Evolutionary conservation across 352 stramenopile species (phyloP), one percentile per base, ranked within the genome.

Genomic region (Phytophthora chlamydospora): DNA sequence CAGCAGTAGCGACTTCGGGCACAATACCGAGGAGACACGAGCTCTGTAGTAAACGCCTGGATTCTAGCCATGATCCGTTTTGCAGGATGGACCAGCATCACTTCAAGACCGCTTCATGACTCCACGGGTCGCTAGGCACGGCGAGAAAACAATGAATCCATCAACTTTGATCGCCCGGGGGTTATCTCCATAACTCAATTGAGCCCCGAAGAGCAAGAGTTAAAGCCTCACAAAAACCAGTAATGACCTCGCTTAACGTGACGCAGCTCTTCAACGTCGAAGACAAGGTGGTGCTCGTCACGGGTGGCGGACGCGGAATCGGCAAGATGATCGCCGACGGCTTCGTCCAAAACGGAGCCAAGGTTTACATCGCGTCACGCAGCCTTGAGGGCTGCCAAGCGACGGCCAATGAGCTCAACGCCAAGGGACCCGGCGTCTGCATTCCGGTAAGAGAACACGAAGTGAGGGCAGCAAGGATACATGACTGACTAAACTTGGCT

Each of bases 291-390:
- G 92, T 98, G 16, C 62, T 98, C 13, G 83, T 98, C 55, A 98
- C 93, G 19, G 96, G 96, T 46, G 95, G 95, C 43, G 92, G 86
- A 19, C 78, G 89, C 32, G 96, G 96, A 33, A 98, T 98, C 66
- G 96, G 96, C 43, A 83, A 90, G 49, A 98, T 98, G 94, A 98
- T 99, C 61, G 91, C 93, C 46, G 88, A 95, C 59, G 90, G 89
- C 16, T 98, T 98, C 76, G 80, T 92, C 16, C 63, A 79, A 45
- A 96, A 96, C 47, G 85, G 91, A 56, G 91, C 91, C 51, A 98
- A 92, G 68, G 95, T 98, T 8, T 90, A 98, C 54, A 86, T 99
- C 36, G 93, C 90, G 0, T 96, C 82, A 49, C 88, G 92, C 36
- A 89, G 88, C 57, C 68, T 89, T 58, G 86, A 93, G 39, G 85